Evolutionary conservation across 2,329 filamentous ascomycete genomes (phyloP).

Genomic region (Aspergillus fischeri): DNA sequence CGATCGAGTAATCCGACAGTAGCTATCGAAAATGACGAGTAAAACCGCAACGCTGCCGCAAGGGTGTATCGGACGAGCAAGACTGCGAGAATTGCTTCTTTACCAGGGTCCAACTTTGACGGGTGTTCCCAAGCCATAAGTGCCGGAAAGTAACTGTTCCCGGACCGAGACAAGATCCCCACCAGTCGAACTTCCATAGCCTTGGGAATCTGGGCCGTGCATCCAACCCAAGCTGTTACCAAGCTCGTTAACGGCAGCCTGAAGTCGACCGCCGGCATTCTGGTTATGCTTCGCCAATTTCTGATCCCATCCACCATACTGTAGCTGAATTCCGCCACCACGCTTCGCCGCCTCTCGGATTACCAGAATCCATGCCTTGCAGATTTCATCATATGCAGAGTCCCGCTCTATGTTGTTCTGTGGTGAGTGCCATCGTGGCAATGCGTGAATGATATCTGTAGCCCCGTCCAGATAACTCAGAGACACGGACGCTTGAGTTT

Average conservation of each 20-base stretch:
- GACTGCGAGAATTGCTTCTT: slow-evolving; percentile 11
- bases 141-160: slow-evolving; percentile 54
- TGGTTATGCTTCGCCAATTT: slow-evolving; percentile 83
- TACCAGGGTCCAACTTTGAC: slow-evolving; percentile 57
- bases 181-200: slow-evolving; percentile 27
- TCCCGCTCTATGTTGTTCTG: slow-evolving; percentile 91
- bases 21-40: slow-evolving; percentile 5
- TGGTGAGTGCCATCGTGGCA: slow-evolving; percentile 87
- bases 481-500: slow-evolving; percentile 76
- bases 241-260: slow-evolving; percentile 74
- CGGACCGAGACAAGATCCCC: slow-evolving; percentile 47
- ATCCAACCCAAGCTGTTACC: slow-evolving; percentile 74
- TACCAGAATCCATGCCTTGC: slow-evolving; percentile 86
- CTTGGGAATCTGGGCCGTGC: slow-evolving; percentile 42
- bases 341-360: slow-evolving; percentile 87
- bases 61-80: slow-evolving; percentile 7
- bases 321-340: slow-evolving; percentile 82
- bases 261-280: slow-evolving; percentile 75
- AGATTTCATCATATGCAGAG: slow-evolving; percentile 92
- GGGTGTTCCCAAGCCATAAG: slow-evolving; percentile 51
- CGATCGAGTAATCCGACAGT: slow-evolving; percentile 24
- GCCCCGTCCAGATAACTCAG: slow-evolving; percentile 84
- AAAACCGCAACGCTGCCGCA: slow-evolving; percentile 7
- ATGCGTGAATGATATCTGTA: slow-evolving; percentile 81
- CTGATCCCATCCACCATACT: slow-evolving; percentile 90